Conservation (phyloP, 306 rosid genomes). For the Medicago lupulina region DNA sequence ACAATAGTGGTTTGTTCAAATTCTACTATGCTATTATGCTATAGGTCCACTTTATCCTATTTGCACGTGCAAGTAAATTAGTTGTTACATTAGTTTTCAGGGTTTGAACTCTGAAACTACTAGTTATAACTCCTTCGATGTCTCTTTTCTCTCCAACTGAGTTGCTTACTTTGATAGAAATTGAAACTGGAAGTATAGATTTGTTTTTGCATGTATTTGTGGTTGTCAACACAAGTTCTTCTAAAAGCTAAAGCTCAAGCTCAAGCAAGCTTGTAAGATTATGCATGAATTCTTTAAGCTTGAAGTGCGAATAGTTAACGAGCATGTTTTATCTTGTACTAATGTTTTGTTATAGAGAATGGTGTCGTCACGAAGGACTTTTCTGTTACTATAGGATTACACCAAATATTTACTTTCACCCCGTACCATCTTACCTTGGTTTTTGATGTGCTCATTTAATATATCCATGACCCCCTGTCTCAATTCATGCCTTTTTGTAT, state of each 20-base stretch:
- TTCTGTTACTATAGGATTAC: neutral
- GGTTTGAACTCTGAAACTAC: constrained; percentile 9
- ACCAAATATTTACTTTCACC: neutral
- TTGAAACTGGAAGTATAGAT: constrained; percentile 7
- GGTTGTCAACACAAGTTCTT: constrained; percentile 6
- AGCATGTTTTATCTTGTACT: neutral
- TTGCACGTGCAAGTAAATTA: neutral
- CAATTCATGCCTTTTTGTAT: too few relatives aligned
- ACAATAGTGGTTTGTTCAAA: neutral
- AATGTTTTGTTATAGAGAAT: constrained; percentile 17
- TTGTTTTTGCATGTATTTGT: constrained; percentile 15
- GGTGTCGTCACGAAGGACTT: neutral
- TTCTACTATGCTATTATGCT: neutral
- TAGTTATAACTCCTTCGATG: neutral
- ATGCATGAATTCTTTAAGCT: constrained; percentile 2
- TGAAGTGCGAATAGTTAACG: neutral
- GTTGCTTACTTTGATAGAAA: constrained; percentile 4
- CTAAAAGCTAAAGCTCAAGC: neutral
- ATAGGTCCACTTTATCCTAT: neutral
- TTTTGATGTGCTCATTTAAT: neutral
- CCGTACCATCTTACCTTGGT: neutral
- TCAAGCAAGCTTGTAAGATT: neutral
- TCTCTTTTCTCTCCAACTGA: neutral
- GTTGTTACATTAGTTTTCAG: neutral
- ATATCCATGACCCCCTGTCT: too few relatives aligned